Conservation (phyloP, 495 filamentous ascomycete genomes). For the Durotheca rogersii region DNA sequence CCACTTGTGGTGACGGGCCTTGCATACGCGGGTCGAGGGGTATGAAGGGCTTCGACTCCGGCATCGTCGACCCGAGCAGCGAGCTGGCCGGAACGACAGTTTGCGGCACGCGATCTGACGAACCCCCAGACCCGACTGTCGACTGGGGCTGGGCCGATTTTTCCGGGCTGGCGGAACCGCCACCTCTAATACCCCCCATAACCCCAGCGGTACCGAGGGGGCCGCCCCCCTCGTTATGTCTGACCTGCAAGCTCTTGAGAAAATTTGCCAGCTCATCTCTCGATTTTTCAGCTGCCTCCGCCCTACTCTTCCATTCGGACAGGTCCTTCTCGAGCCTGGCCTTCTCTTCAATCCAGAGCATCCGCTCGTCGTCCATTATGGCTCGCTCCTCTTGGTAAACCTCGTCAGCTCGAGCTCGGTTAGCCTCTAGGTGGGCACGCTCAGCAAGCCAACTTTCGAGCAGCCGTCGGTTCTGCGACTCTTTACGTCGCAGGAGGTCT, state of each 20-base stretch:
- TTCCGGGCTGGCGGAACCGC: conserved; percentile 23
- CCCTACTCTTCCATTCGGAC: conserved; percentile 28
- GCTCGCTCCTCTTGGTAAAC: conserved; percentile 48
- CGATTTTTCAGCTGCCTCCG: conserved; percentile 23
- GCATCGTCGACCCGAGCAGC: conserved; percentile 26
- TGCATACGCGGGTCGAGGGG: conserved; percentile 38
- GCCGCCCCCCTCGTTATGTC: not conserved
- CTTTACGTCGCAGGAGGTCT: conserved; percentile 40
- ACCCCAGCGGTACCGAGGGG: conserved; percentile 14
- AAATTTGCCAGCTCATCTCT: conserved; percentile 18
- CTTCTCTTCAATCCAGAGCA: conserved; percentile 43
- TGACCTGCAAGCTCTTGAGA: not conserved
- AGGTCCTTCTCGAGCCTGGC: conserved; percentile 32
- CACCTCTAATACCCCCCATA: conserved; percentile 26
- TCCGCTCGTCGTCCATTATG: conserved; percentile 47
- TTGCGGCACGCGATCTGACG: conserved; percentile 20
- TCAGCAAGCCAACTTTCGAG: conserved; percentile 49
- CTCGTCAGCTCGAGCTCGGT: conserved; percentile 46
- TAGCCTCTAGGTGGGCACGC: conserved; percentile 47
- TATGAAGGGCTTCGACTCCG: conserved; percentile 35
- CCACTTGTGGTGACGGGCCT: conserved; percentile 14
- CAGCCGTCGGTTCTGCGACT: conserved; percentile 43
- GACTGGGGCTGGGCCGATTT: conserved; percentile 10
- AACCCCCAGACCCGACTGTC: conserved; percentile 4
- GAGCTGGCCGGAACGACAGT: conserved; percentile 2